Evolutionary conservation across 176 grass and related monocot genomes (phyloP).

Genomic region (Carex myosuroides): DNA sequence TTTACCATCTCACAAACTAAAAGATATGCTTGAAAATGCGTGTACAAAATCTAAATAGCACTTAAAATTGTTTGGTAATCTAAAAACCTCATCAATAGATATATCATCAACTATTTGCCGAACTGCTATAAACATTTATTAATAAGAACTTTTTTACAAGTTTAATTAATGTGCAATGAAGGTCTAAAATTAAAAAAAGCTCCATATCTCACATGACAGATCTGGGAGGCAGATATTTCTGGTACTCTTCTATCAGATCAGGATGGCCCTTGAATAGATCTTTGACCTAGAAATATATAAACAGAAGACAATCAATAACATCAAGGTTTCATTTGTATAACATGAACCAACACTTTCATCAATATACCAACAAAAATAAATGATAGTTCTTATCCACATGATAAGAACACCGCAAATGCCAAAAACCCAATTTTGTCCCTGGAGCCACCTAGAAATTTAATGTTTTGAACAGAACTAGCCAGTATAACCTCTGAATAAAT

Average conservation of each 20-base stretch:
- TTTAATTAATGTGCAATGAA: too few species aligned
- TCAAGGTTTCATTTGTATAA: neutral
- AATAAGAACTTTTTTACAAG: too few species aligned
- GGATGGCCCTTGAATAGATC: conserved; percentile 20
- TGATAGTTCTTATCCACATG: too few species aligned
- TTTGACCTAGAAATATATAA: conserved; percentile 16
- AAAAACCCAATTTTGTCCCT: neutral
- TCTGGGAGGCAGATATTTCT: conserved; percentile 7
- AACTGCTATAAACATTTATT: neutral
- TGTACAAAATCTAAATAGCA: too few species aligned
- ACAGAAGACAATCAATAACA: neutral
- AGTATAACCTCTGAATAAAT: neutral
- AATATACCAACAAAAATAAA: too few species aligned
- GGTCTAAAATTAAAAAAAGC: too few species aligned
- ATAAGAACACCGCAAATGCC: neutral
- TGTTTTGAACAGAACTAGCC: neutral
- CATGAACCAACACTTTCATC: neutral
- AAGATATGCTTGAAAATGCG: too few species aligned
- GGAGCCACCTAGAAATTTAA: neutral
- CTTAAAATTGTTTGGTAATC: too few species aligned
- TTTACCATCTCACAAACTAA: too few species aligned
- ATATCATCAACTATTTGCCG: neutral
- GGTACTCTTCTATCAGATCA: conserved; percentile 30
- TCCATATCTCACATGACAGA: neutral
- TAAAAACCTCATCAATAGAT: neutral